Percentiles rank a stretch among this genome's conserved stretches.
These are phyloP conservation scores for Diutina siamensis DNA, from an alignment of 1,139 yeast genomes.

Conservation along the genomic window DNA sequence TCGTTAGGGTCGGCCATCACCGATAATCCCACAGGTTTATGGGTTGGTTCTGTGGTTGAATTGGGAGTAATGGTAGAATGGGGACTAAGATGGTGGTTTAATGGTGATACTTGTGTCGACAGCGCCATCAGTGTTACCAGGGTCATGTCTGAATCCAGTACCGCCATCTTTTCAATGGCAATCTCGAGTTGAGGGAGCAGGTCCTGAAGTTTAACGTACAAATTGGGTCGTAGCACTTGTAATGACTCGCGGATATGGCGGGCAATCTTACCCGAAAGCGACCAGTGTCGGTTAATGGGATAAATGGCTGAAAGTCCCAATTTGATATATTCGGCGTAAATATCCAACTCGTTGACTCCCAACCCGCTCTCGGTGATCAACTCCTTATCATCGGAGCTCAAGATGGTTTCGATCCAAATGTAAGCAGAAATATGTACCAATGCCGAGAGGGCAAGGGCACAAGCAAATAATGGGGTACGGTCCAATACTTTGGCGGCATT, in stretches of 20 bases:
- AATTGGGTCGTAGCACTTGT: conserved; percentile 18
- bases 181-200: conserved; percentile 3
- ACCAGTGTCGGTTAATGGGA: conserved; percentile 38
- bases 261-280: conserved; percentile 32
- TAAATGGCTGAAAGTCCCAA: conserved; percentile 34
- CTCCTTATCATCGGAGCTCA: conserved; percentile 10
- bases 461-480: conserved; percentile 38
- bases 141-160: not conserved
- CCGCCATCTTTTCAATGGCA: not conserved
- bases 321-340: conserved; percentile 35
- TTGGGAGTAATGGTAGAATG: conserved; percentile 1
- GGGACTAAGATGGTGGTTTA: not conserved
- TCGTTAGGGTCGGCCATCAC: too few species aligned
- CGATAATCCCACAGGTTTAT: too few species aligned
- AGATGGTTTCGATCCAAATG: conserved; percentile 31
- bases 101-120: conserved; percentile 1
- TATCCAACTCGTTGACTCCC: conserved; percentile 19
- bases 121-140: not conserved
- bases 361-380: not conserved
- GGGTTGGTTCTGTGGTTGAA: not conserved
- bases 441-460: conserved; percentile 39
- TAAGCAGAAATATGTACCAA: conserved; percentile 39
- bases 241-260: conserved; percentile 32
- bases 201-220: conserved; percentile 12
- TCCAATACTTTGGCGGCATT: conserved; percentile 27